A percentile compares a stretch with the other conserved stretches of the same genome.
phyloP scores from a whole-genome alignment of 192 early-diverging fungal species.

The Mortierella alpina region DNA sequence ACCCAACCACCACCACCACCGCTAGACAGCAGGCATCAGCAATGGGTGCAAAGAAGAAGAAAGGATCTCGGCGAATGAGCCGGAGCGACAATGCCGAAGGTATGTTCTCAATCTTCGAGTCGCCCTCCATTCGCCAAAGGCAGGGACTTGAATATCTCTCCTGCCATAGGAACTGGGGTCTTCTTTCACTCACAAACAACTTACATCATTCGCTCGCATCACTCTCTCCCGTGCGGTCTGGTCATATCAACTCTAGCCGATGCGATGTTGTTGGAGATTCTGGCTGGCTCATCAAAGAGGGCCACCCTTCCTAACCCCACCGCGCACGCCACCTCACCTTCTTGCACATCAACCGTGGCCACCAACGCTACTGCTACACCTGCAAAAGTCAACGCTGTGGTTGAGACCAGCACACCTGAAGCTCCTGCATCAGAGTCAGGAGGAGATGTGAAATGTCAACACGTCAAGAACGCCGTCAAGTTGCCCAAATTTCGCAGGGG shows the following conservation, averaged over 20 bases:
- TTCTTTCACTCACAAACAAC: neutral
- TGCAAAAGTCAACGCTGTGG: no score
- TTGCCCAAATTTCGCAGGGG: slow-evolving; percentile 1
- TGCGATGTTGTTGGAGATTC: slow-evolving; percentile 10
- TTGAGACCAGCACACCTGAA: no score
- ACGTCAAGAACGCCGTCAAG: slow-evolving; percentile 36
- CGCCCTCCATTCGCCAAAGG: neutral
- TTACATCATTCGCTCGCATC: neutral
- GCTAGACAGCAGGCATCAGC: neutral
- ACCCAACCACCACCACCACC: no score
- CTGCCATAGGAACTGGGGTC: neutral
- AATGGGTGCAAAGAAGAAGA: slow-evolving; percentile 33
- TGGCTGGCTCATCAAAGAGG: slow-evolving; percentile 7
- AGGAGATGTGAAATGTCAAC: slow-evolving; percentile 34
- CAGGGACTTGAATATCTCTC: neutral
- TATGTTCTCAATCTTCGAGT: neutral
- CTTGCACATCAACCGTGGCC: no score
- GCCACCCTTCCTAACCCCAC: no score
- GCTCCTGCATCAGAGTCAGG: neutral
- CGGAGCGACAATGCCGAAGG: slow-evolving; percentile 18
- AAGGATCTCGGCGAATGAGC: slow-evolving; percentile 17
- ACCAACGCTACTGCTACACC: no score
- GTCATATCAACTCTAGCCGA: neutral
- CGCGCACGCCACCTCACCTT: no score
- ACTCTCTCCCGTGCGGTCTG: neutral